phyloP scores from a whole-genome alignment of 2,329 filamentous ascomycete genomes.

The Verticillium albo-atrum region DNA sequence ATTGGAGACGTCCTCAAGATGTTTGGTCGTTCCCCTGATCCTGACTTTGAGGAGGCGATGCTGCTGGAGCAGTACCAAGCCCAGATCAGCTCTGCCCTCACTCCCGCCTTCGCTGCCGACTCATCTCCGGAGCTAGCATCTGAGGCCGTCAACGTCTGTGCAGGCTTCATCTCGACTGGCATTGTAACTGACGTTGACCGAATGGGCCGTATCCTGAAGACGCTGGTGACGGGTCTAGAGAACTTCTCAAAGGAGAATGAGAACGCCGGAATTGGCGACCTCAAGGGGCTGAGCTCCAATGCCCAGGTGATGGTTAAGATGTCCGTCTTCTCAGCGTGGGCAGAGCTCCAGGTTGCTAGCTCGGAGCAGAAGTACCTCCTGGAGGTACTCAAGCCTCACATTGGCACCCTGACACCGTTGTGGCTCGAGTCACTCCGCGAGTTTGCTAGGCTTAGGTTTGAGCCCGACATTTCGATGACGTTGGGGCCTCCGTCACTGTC shows the following conservation, averaged over 20 bases:
- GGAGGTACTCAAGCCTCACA: conserved; percentile 84
- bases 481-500: conserved; percentile 76
- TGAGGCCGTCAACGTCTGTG: conserved; percentile 94
- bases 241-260: conserved; percentile 83
- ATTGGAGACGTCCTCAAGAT: conserved; percentile 91
- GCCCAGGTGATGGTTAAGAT: conserved; percentile 98
- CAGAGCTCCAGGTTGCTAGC: conserved; percentile 92
- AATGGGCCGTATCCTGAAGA: conserved; percentile 97
- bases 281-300: conserved; percentile 90
- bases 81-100: conserved; percentile 93
- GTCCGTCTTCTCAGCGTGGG: conserved; percentile 95
- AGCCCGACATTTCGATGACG: conserved; percentile 93
- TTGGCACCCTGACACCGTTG: conserved; percentile 82
- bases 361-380: conserved; percentile 85
- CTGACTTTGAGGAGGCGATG: conserved; percentile 96
- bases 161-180: conserved; percentile 94
- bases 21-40: conserved; percentile 93
- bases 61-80: conserved; percentile 97
- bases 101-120: conserved; percentile 91
- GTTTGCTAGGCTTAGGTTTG: conserved; percentile 88
- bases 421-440: conserved; percentile 93
- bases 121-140: conserved; percentile 94
- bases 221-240: conserved; percentile 83
- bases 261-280: conserved; percentile 83
- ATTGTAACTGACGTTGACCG: conserved; percentile 96